Percentiles rank a stretch among this genome's conserved stretches.
phyloP scores from a whole-genome alignment of 2,329 filamentous ascomycete genomes.

The Capronia americana region DNA sequence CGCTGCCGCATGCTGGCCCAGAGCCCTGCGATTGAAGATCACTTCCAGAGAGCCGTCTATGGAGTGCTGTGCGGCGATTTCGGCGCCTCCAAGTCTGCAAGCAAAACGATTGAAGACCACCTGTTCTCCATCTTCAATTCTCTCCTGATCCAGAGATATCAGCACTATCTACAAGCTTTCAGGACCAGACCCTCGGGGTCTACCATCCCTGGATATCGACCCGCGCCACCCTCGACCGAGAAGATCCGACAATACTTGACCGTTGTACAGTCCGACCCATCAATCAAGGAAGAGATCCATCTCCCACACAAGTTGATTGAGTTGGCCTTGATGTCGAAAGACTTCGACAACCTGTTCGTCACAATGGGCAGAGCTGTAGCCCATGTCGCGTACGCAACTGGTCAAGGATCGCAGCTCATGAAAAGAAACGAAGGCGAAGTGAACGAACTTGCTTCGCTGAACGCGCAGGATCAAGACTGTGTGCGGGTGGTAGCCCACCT shows the following conservation, averaged over 20 bases:
- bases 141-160: slow-evolving; percentile 79
- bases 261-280: slow-evolving; percentile 28
- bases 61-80: slow-evolving; percentile 87
- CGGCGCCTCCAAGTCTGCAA: slow-evolving; percentile 75
- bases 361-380: slow-evolving; percentile 51
- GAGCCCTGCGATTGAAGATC: slow-evolving; percentile 67
- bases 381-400: slow-evolving; percentile 43
- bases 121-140: slow-evolving; percentile 88
- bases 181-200: slow-evolving; percentile 55
- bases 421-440: slow-evolving; percentile 43
- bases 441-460: slow-evolving; percentile 46
- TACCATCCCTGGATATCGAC: slow-evolving; percentile 37
- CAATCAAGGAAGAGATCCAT: slow-evolving; percentile 48
- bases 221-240: slow-evolving; percentile 22
- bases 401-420: slow-evolving; percentile 43
- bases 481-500: slow-evolving; percentile 73
- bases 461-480: slow-evolving; percentile 62
- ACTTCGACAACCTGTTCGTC: slow-evolving; percentile 51
- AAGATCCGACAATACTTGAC: slow-evolving; percentile 28
- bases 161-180: slow-evolving; percentile 64
- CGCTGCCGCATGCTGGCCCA: slow-evolving; percentile 53
- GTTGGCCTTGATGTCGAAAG: slow-evolving; percentile 50
- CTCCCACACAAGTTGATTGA: slow-evolving; percentile 55
- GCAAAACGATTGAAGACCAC: slow-evolving; percentile 81
- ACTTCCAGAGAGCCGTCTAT: slow-evolving; percentile 88